Evolutionary conservation across 73 alveolate species (phyloP).

Genomic region (Paraurostyla sp.): DNA sequence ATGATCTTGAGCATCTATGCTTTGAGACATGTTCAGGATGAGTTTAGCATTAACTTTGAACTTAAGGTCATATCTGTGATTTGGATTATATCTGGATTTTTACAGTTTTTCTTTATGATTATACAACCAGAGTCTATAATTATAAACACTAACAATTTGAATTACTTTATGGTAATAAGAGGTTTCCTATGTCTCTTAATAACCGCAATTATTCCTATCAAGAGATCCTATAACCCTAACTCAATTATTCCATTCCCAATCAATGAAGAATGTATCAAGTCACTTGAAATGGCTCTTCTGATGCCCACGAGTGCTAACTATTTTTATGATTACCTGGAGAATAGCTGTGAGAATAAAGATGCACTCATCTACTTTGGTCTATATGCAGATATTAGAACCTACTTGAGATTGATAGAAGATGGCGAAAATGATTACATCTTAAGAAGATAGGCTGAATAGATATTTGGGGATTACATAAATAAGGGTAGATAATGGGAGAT

Average conservation of each 20-base stretch:
- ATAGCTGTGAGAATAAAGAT: slow-evolving; percentile 16
- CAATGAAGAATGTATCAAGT: slow-evolving; percentile 56
- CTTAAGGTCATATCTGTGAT: neutral
- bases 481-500: slow-evolving; percentile 40
- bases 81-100: neutral
- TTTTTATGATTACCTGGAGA: slow-evolving; percentile 59
- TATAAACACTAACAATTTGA: neutral
- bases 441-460: neutral
- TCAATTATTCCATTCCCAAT: slow-evolving; percentile 62
- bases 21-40: slow-evolving; percentile 40
- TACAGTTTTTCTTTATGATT: slow-evolving; percentile 1
- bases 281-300: slow-evolving; percentile 55
- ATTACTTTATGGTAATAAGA: slow-evolving; percentile 17
- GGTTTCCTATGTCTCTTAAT: neutral
- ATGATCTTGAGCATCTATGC: neutral
- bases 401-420: slow-evolving; percentile 43
- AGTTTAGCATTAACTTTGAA: slow-evolving; percentile 24
- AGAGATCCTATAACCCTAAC: slow-evolving; percentile 20
- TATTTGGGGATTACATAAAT: slow-evolving; percentile 2
- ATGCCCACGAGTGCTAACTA: slow-evolving; percentile 63
- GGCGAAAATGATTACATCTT: slow-evolving; percentile 11
- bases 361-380: slow-evolving; percentile 55
- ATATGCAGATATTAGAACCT: slow-evolving; percentile 58
- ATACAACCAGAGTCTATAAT: slow-evolving; percentile 1
- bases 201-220: slow-evolving; percentile 29